Evolutionary conservation across 148 eudicot genomes (phyloP).

Genomic region (Diospyros kaki): DNA sequence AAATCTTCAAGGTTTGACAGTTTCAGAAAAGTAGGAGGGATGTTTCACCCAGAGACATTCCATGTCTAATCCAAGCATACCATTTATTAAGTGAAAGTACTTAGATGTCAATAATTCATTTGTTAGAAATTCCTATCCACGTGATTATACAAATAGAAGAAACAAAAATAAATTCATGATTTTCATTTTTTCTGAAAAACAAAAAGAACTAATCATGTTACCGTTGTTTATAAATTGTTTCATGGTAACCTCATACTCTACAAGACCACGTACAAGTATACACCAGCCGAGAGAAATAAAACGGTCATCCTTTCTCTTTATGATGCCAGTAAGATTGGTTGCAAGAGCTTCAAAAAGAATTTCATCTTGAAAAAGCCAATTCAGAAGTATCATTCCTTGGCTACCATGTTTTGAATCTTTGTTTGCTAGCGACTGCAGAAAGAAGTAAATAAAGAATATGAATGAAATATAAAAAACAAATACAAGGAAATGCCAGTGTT

Average conservation of each 20-base stretch:
- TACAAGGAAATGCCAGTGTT: neutral
- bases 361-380: conserved; percentile 81
- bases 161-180: no score
- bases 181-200: neutral
- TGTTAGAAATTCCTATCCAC: no score
- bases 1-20: no score
- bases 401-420: conserved; percentile 43
- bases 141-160: no score
- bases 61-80: no score
- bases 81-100: no score
- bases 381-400: conserved; percentile 55
- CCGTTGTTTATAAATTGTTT: conserved; percentile 36
- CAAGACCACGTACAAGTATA: conserved; percentile 50
- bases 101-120: no score
- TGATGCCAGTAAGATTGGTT: conserved; percentile 39
- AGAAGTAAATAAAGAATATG: conserved; percentile 6
- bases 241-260: conserved; percentile 48
- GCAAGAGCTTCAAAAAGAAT: conserved; percentile 44
- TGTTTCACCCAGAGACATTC: no score
- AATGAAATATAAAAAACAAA: neutral
- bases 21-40: no score
- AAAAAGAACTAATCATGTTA: conserved; percentile 17
- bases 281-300: conserved; percentile 82
- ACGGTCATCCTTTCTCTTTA: conserved; percentile 58
- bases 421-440: conserved; percentile 39